These are phyloP conservation scores for Podosphaera fusca DNA, from an alignment of 2,329 filamentous ascomycete species.

Conservation along the genomic window DNA sequence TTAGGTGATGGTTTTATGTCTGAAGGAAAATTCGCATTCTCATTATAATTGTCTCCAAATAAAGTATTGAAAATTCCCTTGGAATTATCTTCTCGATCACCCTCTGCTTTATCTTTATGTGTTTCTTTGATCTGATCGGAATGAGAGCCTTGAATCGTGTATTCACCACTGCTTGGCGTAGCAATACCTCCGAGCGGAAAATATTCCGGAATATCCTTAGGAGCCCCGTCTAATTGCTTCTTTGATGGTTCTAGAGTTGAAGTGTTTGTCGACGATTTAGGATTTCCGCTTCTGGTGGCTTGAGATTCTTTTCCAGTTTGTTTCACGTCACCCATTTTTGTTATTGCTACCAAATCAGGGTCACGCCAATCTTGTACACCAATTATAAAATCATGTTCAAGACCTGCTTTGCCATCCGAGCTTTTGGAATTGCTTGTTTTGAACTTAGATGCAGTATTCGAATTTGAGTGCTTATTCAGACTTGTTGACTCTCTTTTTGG, in stretches of 20 bases:
- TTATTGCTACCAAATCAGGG: slow-evolving; percentile 37
- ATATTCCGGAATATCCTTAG: slow-evolving; percentile 14
- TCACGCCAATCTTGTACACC: slow-evolving; percentile 78
- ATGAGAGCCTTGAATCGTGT: slow-evolving; percentile 17
- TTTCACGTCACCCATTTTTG: slow-evolving; percentile 11
- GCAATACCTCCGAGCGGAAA: slow-evolving; percentile 34
- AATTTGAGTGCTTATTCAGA: background rate
- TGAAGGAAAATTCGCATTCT: slow-evolving; percentile 15
- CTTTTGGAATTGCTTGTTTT: slow-evolving; percentile 15
- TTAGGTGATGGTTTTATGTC: background rate
- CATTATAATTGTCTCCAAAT: slow-evolving; percentile 23
- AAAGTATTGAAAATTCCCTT: slow-evolving; percentile 25
- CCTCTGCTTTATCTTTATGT: slow-evolving; percentile 3
- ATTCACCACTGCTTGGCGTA: slow-evolving; percentile 51
- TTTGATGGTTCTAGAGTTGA: background rate
- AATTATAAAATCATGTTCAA: slow-evolving; percentile 47
- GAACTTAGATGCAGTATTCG: slow-evolving; percentile 21
- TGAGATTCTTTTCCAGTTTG: slow-evolving; percentile 4
- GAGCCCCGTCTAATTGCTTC: slow-evolving; percentile 11
- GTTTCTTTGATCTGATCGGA: slow-evolving; percentile 13
- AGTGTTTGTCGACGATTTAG: slow-evolving; percentile 8
- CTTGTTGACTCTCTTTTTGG: slow-evolving; percentile 18
- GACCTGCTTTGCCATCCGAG: slow-evolving; percentile 7
- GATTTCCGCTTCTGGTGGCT: background rate
- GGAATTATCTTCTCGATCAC: slow-evolving; percentile 5